Evolutionary conservation across 352 stramenopile species (phyloP).

Genomic region (Phytophthora rubi): DNA sequence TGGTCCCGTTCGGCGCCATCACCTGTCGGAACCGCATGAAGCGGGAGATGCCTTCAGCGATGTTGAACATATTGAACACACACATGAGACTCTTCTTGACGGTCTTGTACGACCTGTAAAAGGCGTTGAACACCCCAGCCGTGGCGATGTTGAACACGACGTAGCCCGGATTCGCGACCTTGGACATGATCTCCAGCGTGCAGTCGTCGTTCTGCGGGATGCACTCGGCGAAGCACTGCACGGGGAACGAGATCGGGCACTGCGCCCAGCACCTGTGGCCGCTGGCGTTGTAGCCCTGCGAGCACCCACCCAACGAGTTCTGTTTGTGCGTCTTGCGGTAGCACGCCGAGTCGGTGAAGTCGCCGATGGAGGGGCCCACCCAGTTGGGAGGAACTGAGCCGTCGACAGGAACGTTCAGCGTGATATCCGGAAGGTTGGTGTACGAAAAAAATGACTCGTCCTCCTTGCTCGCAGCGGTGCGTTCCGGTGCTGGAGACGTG

Average conservation of each 20-base stretch:
- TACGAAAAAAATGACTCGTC: slow-evolving; percentile 35
- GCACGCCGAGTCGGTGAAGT: slow-evolving; percentile 46
- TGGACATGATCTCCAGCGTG: slow-evolving; percentile 51
- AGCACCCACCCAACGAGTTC: slow-evolving; percentile 36
- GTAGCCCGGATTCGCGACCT: slow-evolving; percentile 54
- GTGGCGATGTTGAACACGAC: slow-evolving; percentile 61
- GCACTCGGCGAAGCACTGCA: slow-evolving; percentile 74
- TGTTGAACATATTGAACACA: slow-evolving; percentile 52
- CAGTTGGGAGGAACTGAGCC: slow-evolving; percentile 36
- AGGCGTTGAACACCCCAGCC: slow-evolving; percentile 54
- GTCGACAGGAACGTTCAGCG: slow-evolving; percentile 14
- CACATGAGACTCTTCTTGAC: slow-evolving; percentile 58
- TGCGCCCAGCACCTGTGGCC: slow-evolving; percentile 66
- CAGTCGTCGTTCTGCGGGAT: slow-evolving; percentile 77
- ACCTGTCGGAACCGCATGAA: slow-evolving; percentile 49
- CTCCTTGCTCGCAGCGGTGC: slow-evolving; percentile 7
- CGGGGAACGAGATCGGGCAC: slow-evolving; percentile 76
- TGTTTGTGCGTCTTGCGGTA: slow-evolving; percentile 58
- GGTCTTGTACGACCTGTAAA: slow-evolving; percentile 48
- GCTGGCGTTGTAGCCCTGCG: slow-evolving; percentile 50
- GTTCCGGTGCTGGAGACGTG: background rate
- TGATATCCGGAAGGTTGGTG: slow-evolving; percentile 22
- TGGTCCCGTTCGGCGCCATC: slow-evolving; percentile 49
- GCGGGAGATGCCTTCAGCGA: slow-evolving; percentile 51
- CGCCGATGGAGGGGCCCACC: slow-evolving; percentile 35